A percentile compares a stretch with the other conserved stretches of the same genome.
phyloP scores from a whole-genome alignment of 202 grass and related monocot genomes.

The Dendrocalamus latiflorus region DNA sequence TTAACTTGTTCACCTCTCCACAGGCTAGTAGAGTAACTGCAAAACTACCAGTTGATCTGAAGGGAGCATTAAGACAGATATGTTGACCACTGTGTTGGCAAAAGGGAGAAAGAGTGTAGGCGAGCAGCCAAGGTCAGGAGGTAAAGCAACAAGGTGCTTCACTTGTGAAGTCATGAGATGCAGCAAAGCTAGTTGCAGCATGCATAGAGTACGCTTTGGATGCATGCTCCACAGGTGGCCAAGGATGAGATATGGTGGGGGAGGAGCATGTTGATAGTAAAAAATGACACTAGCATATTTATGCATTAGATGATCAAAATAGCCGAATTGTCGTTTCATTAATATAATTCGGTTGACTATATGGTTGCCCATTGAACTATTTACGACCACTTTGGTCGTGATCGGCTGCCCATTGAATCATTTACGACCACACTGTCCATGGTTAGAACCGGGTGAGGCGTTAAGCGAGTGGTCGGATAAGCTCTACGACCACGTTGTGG shows the following conservation, averaged over 20 bases:
- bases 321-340: no score
- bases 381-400: no score
- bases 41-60: background rate
- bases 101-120: background rate
- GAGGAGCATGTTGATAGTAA: no score
- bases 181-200: background rate
- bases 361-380: no score
- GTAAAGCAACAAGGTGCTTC: background rate
- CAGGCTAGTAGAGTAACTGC: background rate
- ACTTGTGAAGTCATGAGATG: conserved; percentile 13
- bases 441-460: no score
- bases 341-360: no score
- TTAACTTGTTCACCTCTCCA: conserved; percentile 10
- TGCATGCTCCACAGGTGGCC: background rate
- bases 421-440: no score
- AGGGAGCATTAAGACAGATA: background rate
- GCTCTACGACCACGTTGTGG: no score
- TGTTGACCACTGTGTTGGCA: background rate
- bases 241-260: background rate
- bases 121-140: background rate
- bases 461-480: no score
- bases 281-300: no score
- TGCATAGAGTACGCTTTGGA: background rate
- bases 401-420: no score
- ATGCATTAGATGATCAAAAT: no score